phyloP scores from a whole-genome alignment of 495 filamentous ascomycete genomes.

The Ramalina peruviana region DNA sequence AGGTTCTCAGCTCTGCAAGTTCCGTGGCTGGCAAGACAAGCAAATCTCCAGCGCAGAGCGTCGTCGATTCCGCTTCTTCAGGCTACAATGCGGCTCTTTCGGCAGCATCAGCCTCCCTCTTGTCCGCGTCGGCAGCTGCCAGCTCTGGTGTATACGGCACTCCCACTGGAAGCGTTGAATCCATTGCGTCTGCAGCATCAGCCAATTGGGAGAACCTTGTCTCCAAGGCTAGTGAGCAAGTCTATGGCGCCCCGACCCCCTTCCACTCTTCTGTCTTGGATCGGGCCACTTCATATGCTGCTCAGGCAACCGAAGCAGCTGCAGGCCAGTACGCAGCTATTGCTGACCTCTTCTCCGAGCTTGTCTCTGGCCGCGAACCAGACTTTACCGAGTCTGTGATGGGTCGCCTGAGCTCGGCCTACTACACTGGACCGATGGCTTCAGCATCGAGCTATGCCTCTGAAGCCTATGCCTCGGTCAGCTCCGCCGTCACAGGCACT shows the following conservation, averaged over 20 bases:
- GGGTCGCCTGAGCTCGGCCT: constrained; percentile 51
- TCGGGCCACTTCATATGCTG: constrained; percentile 39
- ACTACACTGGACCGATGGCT: constrained; percentile 41
- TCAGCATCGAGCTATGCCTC: constrained; percentile 41
- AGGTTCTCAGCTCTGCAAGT: constrained; percentile 31
- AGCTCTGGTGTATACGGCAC: constrained; percentile 31
- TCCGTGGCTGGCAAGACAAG: constrained; percentile 30
- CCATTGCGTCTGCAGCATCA: constrained; percentile 30
- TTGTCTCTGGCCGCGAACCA: constrained; percentile 65
- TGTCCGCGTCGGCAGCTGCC: constrained; percentile 41
- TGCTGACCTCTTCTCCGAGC: constrained; percentile 57
- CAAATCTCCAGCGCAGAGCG: constrained; percentile 25
- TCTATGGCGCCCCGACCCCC: constrained; percentile 62
- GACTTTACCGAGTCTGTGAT: constrained; percentile 72
- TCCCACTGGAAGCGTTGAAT: constrained; percentile 29
- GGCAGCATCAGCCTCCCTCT: constrained; percentile 32
- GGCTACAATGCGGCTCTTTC: constrained; percentile 33
- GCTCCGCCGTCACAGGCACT: constrained; percentile 33
- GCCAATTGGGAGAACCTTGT: constrained; percentile 55
- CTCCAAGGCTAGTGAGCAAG: constrained; percentile 49
- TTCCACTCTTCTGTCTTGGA: constrained; percentile 41
- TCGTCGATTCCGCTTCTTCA: constrained; percentile 35
- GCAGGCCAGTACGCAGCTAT: constrained; percentile 53
- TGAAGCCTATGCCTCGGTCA: constrained; percentile 44
- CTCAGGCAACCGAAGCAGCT: constrained; percentile 37